Conservation (phyloP, 345 rosid species). For the Brassica juncea region DNA sequence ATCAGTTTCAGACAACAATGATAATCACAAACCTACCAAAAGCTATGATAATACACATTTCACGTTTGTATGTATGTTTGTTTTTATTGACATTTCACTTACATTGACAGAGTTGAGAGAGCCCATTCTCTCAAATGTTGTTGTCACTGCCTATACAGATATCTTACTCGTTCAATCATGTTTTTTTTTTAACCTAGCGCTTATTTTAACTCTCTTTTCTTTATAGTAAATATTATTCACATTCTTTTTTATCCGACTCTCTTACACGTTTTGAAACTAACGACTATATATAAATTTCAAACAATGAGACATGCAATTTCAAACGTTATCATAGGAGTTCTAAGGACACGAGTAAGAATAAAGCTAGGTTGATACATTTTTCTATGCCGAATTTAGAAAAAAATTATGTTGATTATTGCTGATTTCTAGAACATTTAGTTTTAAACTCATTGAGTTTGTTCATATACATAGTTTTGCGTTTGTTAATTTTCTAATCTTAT, state of each 20-base stretch:
- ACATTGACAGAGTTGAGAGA: conserved; percentile 16
- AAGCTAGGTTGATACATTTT: not conserved
- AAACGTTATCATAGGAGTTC: not conserved
- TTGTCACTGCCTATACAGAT: conserved; percentile 18
- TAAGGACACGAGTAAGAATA: not conserved
- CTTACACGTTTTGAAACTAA: not conserved
- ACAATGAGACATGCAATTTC: not conserved
- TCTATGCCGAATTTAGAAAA: not conserved
- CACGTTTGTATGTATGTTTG: conserved; percentile 25
- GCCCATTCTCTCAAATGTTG: conserved; percentile 38
- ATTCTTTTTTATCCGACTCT: not conserved
- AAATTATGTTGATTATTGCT: not conserved
- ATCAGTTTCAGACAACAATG: conserved; percentile 42
- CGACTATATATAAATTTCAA: not conserved
- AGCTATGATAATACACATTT: conserved; percentile 33
- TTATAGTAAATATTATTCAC: not conserved
- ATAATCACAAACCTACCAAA: conserved; percentile 39
- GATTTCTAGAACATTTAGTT: not conserved
- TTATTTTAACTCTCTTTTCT: not conserved
- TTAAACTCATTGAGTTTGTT: not conserved
- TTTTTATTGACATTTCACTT: conserved; percentile 28
- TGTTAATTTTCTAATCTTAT: not conserved
- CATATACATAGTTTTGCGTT: not conserved
- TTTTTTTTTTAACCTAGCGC: not conserved
- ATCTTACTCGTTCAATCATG: conserved; percentile 9